Base-by-base conservation (phyloP, 768 basidiomycete species). In the Pisolithus orientalis region DNA sequence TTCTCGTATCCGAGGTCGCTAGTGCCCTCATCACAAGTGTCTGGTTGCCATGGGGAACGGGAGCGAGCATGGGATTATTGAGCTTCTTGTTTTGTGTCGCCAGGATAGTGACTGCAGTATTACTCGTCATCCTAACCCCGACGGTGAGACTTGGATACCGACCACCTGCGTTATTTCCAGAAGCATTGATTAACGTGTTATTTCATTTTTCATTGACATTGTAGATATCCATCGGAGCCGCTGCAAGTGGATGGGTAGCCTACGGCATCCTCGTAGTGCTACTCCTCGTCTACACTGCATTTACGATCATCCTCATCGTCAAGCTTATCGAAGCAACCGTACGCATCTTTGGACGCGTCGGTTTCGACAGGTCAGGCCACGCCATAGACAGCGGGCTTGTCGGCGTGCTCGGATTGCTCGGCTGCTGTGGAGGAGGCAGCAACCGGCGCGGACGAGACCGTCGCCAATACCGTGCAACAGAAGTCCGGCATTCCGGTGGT, bases 21-120 rank as follows among this genome's bases (percentile, higher is more conserved):
- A 84, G 88, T 42, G 90, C 94, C 5, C 73, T 98, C 53, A 82
- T 90, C 27, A 96, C 94, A 31, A 94, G 90, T 55, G 75, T 95
- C 31, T 96, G 92, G 92, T 78, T 96, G 53, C 94, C 94, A 16
- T 99, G 95, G 95, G 92, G 91, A 29, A 87, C 87, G 49, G 93
- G 95, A 1, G 93, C 95, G 2, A 90, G 92, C 55, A 98, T 98
- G 96, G 95, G 94, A 13, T 76, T 94, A 34, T 85, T 95, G 53
- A 93, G 90, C 65, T 97, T 97, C 75, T 72, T 96, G 62, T 87
- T 95, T 61, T 93, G 91, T 53, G 89, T 95, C 5, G 84, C 89
- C 21, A 78, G 95, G 57, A 94, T 96, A 60, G 84, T 94, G 27
- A 80, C 93, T 24, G 88, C 90, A 2, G 93, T 97, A 13, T 70